Evolutionary conservation across 345 rosid genomes (phyloP).

Genomic region (Gossypium turneri): DNA sequence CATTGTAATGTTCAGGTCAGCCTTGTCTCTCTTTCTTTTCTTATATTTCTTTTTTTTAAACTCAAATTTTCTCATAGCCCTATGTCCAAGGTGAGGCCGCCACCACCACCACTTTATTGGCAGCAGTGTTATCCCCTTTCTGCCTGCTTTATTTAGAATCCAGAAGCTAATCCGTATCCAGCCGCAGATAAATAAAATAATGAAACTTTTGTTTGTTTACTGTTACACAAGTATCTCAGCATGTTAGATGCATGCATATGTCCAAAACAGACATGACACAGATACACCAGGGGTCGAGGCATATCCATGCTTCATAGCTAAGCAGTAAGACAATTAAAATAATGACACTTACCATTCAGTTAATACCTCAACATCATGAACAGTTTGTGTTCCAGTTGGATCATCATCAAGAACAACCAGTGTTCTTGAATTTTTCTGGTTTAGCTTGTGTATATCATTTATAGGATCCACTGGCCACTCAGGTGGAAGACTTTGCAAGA

Average conservation of each 20-base stretch:
- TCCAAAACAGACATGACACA: not conserved
- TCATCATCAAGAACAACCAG: conserved; percentile 96
- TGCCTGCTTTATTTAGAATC: not conserved
- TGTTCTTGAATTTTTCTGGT: conserved; percentile 57
- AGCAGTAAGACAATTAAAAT: not conserved
- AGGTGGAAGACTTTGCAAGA: conserved; percentile 68
- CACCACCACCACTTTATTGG: not conserved
- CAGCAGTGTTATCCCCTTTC: not conserved
- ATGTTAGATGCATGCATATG: not conserved
- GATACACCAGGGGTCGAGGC: not conserved
- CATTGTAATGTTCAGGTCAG: not conserved
- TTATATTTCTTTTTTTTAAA: not conserved
- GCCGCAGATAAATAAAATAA: not conserved
- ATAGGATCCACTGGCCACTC: conserved; percentile 83
- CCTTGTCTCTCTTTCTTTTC: conserved; percentile 5
- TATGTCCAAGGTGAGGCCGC: not conserved
- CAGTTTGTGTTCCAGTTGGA: conserved; percentile 99
- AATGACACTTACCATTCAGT: conserved; percentile 79
- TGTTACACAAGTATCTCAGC: not conserved
- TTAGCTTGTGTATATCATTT: conserved; percentile 56
- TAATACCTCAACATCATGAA: conserved; percentile 88
- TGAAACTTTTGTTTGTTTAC: not conserved
- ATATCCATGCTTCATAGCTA: conserved; percentile 2
- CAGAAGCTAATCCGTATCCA: not conserved
- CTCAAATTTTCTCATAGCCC: not conserved